Conservation (phyloP, 331 rosid genomes). For the Malus hybrid region DNA sequence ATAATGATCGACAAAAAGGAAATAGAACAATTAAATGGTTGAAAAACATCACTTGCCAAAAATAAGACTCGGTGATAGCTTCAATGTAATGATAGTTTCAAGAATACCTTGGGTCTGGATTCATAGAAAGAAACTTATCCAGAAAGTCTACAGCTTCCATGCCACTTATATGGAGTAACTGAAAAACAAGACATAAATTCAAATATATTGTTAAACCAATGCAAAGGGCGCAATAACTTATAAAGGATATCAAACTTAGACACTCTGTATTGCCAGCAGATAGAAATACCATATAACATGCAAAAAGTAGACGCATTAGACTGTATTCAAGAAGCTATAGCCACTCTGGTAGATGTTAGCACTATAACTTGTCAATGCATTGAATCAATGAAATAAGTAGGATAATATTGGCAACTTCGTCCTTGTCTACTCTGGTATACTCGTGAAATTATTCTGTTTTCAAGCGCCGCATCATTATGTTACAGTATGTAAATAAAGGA, state of each 20-base stretch:
- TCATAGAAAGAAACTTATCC: conserved; percentile 76
- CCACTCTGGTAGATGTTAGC: not conserved
- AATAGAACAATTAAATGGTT: not conserved
- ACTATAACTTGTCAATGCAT: not conserved
- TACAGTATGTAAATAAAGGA: no score
- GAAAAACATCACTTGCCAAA: not conserved
- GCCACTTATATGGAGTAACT: conserved; percentile 62
- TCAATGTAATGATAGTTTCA: not conserved
- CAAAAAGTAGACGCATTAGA: not conserved
- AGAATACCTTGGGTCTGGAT: conserved; percentile 71
- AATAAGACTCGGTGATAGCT: not conserved
- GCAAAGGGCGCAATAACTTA: not conserved
- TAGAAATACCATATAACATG: not conserved
- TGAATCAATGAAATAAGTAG: not conserved
- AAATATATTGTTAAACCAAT: not conserved
- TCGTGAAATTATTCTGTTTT: not conserved
- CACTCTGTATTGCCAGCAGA: not conserved
- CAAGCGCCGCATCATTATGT: not conserved
- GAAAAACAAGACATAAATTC: conserved; percentile 16
- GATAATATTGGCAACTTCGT: no score
- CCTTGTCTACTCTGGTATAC: not conserved
- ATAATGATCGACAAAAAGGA: not conserved
- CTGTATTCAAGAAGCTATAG: not conserved
- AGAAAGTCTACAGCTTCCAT: conserved; percentile 71
- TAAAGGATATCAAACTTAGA: not conserved